Percentiles rank a stretch among this genome's conserved stretches.
Conservation (phyloP, 192 early-diverging fungal species). For the Coemansia sp. region DNA sequence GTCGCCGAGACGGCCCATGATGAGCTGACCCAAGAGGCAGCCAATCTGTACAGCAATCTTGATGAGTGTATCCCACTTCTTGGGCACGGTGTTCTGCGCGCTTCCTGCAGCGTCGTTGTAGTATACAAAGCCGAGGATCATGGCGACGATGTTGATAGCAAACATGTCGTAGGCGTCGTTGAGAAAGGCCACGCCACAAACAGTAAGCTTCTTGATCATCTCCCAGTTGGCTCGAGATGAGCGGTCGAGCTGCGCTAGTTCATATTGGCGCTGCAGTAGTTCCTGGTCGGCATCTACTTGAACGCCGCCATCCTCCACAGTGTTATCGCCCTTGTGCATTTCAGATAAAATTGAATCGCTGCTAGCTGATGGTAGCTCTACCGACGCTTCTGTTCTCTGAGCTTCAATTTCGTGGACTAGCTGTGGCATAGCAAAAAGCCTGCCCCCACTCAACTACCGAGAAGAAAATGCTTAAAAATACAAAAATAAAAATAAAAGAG, state of each 20-base stretch:
- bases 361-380: background rate
- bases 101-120: constrained; percentile 43
- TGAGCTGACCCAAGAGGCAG: constrained; percentile 88
- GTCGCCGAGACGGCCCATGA: constrained; percentile 87
- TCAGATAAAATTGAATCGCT: constrained; percentile 7
- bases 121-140: constrained; percentile 78
- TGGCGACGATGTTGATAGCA: constrained; percentile 84
- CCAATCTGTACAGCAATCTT: constrained; percentile 88
- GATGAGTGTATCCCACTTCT: constrained; percentile 73
- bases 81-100: constrained; percentile 59
- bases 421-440: constrained; percentile 2
- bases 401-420: constrained; percentile 26
- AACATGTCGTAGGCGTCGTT: constrained; percentile 95
- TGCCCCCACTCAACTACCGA: background rate
- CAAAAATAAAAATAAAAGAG: constrained; percentile 11
- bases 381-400: background rate
- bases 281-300: constrained; percentile 23
- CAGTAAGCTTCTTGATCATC: constrained; percentile 70
- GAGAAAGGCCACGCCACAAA: constrained; percentile 83
- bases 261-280: constrained; percentile 32
- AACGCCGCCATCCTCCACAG: background rate
- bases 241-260: constrained; percentile 54
- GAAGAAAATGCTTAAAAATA: background rate
- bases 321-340: constrained; percentile 1
- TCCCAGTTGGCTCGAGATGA: constrained; percentile 66